Conservation (phyloP, 768 basidiomycete species). For the Leccinum variicolor region DNA sequence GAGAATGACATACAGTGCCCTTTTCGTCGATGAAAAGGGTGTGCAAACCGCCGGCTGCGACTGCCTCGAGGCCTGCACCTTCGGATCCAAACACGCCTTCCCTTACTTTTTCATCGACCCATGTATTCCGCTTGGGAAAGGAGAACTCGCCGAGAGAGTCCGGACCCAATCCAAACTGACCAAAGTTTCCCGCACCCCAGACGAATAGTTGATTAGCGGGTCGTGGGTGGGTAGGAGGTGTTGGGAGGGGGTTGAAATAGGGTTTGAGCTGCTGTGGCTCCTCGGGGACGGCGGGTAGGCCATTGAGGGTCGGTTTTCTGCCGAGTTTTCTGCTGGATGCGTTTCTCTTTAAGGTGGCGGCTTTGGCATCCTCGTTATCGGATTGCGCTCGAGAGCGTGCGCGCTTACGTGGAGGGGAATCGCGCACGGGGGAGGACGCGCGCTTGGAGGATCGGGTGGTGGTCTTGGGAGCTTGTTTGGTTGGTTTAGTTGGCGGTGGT, state of each 20-base stretch:
- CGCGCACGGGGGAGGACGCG: conserved; percentile 44
- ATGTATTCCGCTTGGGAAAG: conserved; percentile 72
- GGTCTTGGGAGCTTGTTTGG: conserved; percentile 24
- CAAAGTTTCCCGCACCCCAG: conserved; percentile 93
- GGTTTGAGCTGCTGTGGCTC: conserved; percentile 45
- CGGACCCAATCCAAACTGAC: conserved; percentile 91
- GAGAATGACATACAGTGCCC: conserved; percentile 66
- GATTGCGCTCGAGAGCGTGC: conserved; percentile 39
- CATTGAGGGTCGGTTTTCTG: conserved; percentile 30
- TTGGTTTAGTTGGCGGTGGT: background rate
- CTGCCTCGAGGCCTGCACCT: conserved; percentile 75
- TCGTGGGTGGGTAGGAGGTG: conserved; percentile 49
- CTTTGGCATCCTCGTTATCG: conserved; percentile 39
- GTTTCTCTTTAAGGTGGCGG: conserved; percentile 23
- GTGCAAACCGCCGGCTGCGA: conserved; percentile 87
- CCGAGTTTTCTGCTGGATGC: conserved; percentile 24
- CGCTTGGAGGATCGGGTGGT: conserved; percentile 41
- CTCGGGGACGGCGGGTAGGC: conserved; percentile 29
- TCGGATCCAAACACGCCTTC: conserved; percentile 67
- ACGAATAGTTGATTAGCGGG: conserved; percentile 76
- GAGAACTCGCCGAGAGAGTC: conserved; percentile 66
- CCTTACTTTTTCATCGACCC: conserved; percentile 74
- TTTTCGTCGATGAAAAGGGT: conserved; percentile 85
- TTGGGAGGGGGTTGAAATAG: conserved; percentile 66
- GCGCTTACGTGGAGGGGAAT: conserved; percentile 48